Evolutionary conservation across 768 basidiomycete species (phyloP), one percentile per base, ranked within the genome.

Genomic region (Pilatotrama ljubarskyi): DNA sequence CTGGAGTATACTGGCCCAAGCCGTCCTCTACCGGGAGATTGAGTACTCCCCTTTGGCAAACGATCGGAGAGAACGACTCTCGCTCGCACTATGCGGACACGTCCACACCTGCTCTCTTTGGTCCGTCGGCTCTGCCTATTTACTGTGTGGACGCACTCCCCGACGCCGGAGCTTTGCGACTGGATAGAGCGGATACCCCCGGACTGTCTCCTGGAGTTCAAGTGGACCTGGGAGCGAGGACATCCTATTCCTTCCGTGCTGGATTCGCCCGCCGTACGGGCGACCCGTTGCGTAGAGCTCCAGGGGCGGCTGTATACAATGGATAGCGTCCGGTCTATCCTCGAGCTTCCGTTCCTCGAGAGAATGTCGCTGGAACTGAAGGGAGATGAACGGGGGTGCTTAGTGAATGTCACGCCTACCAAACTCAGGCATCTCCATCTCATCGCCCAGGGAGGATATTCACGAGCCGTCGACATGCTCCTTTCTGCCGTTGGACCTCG

Each of bases 201-300:
- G 22, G 8, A 60, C n/a, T 14, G 47, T 24, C 53, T 61, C 6
- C 52, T 26, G 7, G 53, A 55, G 5, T 61, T 55, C 40, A 22
- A 32, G 2, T 61, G 59, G 59, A 55, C 53, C 0, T 55, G 59
- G 59, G 53, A 55, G 14, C 59, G 59, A 10, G 53, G 59, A 17
- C 41, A 61, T 11, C 47, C 25, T 9, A 29, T 55, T 0, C 53
- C 59, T 18, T 20, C 48, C 17, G 32, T 61, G 22, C 15, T 61
- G 1, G 10, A 26, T 10, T 55, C 47, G 1, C 59, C 59, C 5
- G 59, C 53, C 2, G 20, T 61, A 5, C 51, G 29, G 2, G 36
- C 51, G 14, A 29, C 48, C 11, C 48, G 48, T 10, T 40, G 26
- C 47, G 37, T 61, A 5, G 40, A 55, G 32, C 59, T 60, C 5